phyloP scores from a whole-genome alignment of 78 protist genomes.

The Chrysochromulina tobinii region DNA sequence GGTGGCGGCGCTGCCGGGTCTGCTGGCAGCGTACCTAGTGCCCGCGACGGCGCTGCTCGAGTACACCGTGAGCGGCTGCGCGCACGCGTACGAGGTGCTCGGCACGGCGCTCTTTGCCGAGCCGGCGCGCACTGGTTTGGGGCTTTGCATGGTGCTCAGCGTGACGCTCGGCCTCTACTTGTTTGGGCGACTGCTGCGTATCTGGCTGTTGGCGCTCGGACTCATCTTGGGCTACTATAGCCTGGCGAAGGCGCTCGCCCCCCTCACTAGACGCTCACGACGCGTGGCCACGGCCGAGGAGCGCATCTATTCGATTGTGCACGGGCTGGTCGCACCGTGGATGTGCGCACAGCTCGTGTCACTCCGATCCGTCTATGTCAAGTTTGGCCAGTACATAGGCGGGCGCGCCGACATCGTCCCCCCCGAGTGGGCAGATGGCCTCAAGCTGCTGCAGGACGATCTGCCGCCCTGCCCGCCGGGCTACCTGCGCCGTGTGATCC shows the following conservation, averaged over 20 bases:
- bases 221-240: background rate
- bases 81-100: too few species aligned
- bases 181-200: background rate
- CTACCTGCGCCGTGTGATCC: background rate
- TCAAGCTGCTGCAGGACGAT: background rate
- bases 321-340: background rate
- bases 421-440: background rate
- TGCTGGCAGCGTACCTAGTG: background rate
- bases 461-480: background rate
- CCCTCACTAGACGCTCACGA: too few species aligned
- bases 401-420: background rate
- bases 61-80: too few species aligned
- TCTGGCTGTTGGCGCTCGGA: background rate
- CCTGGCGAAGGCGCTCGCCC: too few species aligned
- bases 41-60: too few species aligned
- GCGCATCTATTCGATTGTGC: background rate
- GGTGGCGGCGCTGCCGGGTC: background rate
- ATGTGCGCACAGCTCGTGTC: background rate
- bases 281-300: background rate
- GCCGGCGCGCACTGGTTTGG: too few species aligned
- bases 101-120: too few species aligned
- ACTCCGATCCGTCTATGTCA: background rate
- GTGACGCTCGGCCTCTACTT: background rate
- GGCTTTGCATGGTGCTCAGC: too few species aligned
- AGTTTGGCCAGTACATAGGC: conserved; percentile 7